A percentile compares a stretch with the other conserved stretches of the same genome.
These are phyloP conservation scores for Chaetoscypha palmicola DNA, from an alignment of 2,329 filamentous ascomycete species.

Conservation along the genomic window DNA sequence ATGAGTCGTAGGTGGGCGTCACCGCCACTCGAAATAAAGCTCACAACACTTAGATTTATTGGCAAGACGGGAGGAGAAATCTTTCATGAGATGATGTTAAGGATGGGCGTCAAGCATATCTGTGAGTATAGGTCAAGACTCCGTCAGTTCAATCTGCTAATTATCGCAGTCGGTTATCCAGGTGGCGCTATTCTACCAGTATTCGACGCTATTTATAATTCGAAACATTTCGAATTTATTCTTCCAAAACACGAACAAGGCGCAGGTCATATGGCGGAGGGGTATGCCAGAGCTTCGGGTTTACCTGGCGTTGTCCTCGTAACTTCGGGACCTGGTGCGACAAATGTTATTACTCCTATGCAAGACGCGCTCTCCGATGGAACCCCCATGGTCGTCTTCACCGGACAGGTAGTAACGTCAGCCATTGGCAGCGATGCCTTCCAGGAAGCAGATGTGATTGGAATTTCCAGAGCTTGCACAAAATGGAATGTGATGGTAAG, in stretches of 20 bases:
- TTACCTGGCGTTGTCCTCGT: constrained; percentile 94
- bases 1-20: constrained; percentile 63
- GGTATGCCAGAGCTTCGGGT: constrained; percentile 88
- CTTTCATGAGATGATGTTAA: constrained; percentile 98
- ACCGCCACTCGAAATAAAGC: constrained; percentile 12
- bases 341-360: constrained; percentile 94
- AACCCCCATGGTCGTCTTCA: constrained; percentile 93
- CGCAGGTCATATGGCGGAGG: constrained; percentile 97
- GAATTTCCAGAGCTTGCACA: constrained; percentile 89
- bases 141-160: constrained; percentile 13
- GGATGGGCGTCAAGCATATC: constrained; percentile 85
- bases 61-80: constrained; percentile 94
- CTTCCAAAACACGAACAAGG: constrained; percentile 95
- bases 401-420: constrained; percentile 81
- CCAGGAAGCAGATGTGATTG: constrained; percentile 91
- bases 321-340: constrained; percentile 92
- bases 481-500: constrained; percentile 99
- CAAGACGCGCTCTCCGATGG: constrained; percentile 94
- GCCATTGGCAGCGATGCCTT: constrained; percentile 94
- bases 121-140: constrained; percentile 53
- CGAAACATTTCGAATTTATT: constrained; percentile 91
- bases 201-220: constrained; percentile 98
- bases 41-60: constrained; percentile 58
- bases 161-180: constrained; percentile 67
- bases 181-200: constrained; percentile 95